Conservation (phyloP, 177 flowering plant species). For the Vitis hybrid region DNA sequence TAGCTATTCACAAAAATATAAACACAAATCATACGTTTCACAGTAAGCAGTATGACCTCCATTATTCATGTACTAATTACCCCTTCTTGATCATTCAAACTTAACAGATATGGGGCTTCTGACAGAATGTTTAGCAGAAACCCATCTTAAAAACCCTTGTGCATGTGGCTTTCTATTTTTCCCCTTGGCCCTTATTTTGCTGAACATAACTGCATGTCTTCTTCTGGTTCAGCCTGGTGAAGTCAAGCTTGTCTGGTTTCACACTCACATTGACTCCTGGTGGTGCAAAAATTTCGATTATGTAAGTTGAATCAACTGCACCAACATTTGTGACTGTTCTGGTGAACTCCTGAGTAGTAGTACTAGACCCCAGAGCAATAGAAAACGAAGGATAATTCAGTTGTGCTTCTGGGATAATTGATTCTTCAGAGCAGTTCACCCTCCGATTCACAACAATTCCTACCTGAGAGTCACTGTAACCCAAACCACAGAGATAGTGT, state of each 20-base stretch:
- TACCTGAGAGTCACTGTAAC: slow-evolving; percentile 1
- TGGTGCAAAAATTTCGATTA: slow-evolving; percentile 4
- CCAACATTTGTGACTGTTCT: slow-evolving; percentile 33
- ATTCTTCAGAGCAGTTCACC: slow-evolving; percentile 12
- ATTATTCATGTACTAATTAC: no score
- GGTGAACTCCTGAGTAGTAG: neutral
- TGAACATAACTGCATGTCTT: slow-evolving; percentile 15
- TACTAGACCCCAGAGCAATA: slow-evolving; percentile 2
- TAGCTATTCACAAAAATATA: no score
- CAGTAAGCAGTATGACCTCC: no score
- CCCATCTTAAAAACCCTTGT: slow-evolving; percentile 1
- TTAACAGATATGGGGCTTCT: slow-evolving; percentile 10
- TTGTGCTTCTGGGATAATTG: slow-evolving; percentile 18
- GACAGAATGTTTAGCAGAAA: slow-evolving; percentile 4
- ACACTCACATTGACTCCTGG: slow-evolving; percentile 16
- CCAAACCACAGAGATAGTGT: no score
- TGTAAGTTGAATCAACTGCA: slow-evolving; percentile 14
- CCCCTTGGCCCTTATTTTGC: neutral
- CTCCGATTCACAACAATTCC: neutral
- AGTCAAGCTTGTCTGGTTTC: slow-evolving; percentile 12
- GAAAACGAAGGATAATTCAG: slow-evolving; percentile 30
- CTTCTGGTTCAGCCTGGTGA: slow-evolving; percentile 19
- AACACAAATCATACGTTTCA: no score
- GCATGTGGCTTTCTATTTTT: neutral
- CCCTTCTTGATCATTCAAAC: neutral